These are phyloP conservation scores for Amanita polypyramis DNA, from an alignment of 768 basidiomycete genomes.

Conservation along the genomic window DNA sequence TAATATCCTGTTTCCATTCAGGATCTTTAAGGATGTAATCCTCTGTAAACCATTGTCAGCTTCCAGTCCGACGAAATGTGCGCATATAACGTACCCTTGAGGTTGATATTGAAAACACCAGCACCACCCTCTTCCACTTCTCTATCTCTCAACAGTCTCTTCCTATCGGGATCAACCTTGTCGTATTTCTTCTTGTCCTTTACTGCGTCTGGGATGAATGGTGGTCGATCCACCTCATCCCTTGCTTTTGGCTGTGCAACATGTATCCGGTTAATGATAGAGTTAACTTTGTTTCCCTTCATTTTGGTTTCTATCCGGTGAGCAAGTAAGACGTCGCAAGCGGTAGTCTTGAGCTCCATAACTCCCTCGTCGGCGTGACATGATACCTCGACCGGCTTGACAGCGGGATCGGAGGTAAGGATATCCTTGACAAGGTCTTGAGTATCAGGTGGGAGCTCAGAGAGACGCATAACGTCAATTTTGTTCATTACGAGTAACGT, in stretches of 20 bases:
- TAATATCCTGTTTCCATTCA: conserved; percentile 90
- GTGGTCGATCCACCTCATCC: conserved; percentile 79
- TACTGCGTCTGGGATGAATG: conserved; percentile 84
- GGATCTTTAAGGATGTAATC: conserved; percentile 82
- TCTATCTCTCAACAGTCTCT: conserved; percentile 64
- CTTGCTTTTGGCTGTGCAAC: conserved; percentile 86
- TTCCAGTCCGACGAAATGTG: background rate
- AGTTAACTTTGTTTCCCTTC: conserved; percentile 87
- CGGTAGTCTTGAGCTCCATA: conserved; percentile 91
- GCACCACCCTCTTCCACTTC: conserved; percentile 84
- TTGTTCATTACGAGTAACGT: conserved; percentile 96
- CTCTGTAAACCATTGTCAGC: conserved; percentile 36
- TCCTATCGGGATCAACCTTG: conserved; percentile 74
- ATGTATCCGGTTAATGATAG: conserved; percentile 90
- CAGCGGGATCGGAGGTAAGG: conserved; percentile 54
- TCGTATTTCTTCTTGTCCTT: conserved; percentile 76
- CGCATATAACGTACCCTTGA: conserved; percentile 57
- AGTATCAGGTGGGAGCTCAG: conserved; percentile 70
- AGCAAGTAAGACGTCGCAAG: conserved; percentile 91
- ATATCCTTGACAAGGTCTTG: conserved; percentile 83
- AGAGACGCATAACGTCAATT: conserved; percentile 84
- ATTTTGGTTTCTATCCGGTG: conserved; percentile 92
- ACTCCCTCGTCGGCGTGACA: conserved; percentile 97
- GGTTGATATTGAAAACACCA: conserved; percentile 84
- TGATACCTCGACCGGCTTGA: conserved; percentile 75